Conservation (phyloP, 495 filamentous ascomycete genomes). For the Trichoderma parareesei region DNA sequence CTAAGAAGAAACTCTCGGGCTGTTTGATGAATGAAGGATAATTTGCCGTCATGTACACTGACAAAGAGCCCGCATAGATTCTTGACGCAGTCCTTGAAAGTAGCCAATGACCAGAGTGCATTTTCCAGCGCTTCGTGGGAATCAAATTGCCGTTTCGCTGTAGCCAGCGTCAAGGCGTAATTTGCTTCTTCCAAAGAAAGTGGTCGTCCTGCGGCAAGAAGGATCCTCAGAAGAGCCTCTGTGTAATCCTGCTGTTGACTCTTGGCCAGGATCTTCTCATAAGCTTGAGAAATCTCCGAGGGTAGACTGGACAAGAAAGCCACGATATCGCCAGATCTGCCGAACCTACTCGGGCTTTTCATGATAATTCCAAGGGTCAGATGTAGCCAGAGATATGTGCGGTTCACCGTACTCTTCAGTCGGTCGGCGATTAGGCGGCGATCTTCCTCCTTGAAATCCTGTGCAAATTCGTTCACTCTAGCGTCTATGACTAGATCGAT, state of each 20-base stretch:
- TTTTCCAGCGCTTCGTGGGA: conserved; percentile 6
- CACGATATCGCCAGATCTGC: conserved; percentile 17
- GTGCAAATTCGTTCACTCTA: conserved; percentile 17
- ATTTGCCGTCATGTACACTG: conserved; percentile 23
- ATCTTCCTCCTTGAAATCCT: conserved; percentile 13
- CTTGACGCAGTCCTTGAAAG: conserved; percentile 20
- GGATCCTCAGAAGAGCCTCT: too few relatives aligned
- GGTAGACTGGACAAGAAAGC: conserved; percentile 23
- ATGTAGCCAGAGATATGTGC: conserved; percentile 49
- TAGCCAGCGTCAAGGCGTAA: conserved; percentile 17
- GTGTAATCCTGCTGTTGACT: too few relatives aligned
- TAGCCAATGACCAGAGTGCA: conserved; percentile 14
- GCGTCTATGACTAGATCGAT: conserved; percentile 33
- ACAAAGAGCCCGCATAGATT: conserved; percentile 34
- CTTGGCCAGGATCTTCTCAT: conserved; percentile 28
- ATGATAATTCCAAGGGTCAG: too few relatives aligned
- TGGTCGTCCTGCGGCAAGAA: conserved; percentile 22
- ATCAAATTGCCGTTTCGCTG: not conserved
- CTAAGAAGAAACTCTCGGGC: conserved; percentile 31
- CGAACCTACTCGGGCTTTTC: conserved; percentile 16
- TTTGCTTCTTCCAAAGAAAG: conserved; percentile 22
- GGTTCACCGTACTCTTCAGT: conserved; percentile 29
- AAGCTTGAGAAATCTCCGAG: conserved; percentile 23
- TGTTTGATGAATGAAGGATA: conserved; percentile 37
- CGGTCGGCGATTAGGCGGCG: conserved; percentile 17